phyloP scores from a whole-genome alignment of 208 protist genomes.

The Trypanosoma vivax region DNA sequence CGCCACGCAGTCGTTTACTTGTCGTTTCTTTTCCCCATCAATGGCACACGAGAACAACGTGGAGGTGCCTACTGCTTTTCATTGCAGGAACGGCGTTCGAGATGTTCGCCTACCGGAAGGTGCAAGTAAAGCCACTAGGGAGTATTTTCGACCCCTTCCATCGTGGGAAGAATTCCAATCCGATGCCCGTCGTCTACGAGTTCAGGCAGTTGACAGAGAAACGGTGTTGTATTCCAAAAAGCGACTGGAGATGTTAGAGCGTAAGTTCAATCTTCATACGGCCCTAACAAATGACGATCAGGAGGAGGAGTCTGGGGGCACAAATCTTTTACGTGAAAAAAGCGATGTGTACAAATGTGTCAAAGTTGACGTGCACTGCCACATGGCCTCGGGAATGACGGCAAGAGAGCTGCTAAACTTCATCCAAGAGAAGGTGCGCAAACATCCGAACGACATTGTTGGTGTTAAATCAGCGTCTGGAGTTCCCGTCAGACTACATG shows the following conservation, averaged over 20 bases:
- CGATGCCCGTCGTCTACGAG: slow-evolving; percentile 43
- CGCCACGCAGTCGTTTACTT: too few species aligned
- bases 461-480: slow-evolving; percentile 25
- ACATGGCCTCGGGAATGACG: slow-evolving; percentile 76
- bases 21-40: not conserved
- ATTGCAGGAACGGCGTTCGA: slow-evolving; percentile 21
- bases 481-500: slow-evolving; percentile 16
- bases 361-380: slow-evolving; percentile 84
- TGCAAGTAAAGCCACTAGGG: slow-evolving; percentile 1
- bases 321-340: slow-evolving; percentile 7
- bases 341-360: slow-evolving; percentile 74
- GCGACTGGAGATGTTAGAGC: slow-evolving; percentile 75
- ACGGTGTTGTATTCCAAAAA: slow-evolving; percentile 69
- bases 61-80: slow-evolving; percentile 9
- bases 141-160: slow-evolving; percentile 30
- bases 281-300: slow-evolving; percentile 77
- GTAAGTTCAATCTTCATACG: slow-evolving; percentile 73
- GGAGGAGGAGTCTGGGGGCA: slow-evolving; percentile 16
- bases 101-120: slow-evolving; percentile 19
- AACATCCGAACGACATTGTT: slow-evolving; percentile 63
- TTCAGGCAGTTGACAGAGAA: slow-evolving; percentile 25
- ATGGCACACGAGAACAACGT: not conserved
- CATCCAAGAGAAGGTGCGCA: slow-evolving; percentile 55
- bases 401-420: slow-evolving; percentile 62
- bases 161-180: slow-evolving; percentile 57